Conservation (phyloP, 371 early-diverging fungal genomes). For the Mucor piriformis region DNA sequence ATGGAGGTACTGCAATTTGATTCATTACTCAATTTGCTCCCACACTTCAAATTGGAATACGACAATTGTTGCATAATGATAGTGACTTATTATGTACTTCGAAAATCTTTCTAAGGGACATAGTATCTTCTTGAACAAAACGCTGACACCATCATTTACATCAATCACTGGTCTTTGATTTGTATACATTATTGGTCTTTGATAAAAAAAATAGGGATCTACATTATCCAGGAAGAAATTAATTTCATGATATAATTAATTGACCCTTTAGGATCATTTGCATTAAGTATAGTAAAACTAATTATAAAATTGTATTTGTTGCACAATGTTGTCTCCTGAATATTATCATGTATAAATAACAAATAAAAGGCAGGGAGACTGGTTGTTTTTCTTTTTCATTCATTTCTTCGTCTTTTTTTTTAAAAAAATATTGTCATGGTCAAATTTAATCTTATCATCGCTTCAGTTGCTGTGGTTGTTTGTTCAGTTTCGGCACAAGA, state of each 20-base stretch:
- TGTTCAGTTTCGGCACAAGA: conserved; percentile 4
- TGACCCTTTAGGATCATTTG: background rate
- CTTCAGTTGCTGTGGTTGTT: conserved; percentile 1
- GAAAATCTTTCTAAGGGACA: too few species aligned
- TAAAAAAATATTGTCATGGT: conserved; percentile 13
- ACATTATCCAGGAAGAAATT: too few species aligned
- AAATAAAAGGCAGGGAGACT: background rate
- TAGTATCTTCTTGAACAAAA: too few species aligned
- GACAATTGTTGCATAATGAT: too few species aligned
- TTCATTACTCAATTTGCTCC: too few species aligned
- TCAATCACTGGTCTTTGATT: too few species aligned
- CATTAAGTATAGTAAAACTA: background rate
- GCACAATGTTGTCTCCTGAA: conserved; percentile 3
- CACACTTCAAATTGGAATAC: too few species aligned
- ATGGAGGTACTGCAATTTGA: too few species aligned
- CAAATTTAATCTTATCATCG: conserved; percentile 10
- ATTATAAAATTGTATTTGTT: background rate
- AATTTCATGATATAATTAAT: background rate
- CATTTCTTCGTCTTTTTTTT: background rate
- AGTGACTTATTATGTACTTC: too few species aligned
- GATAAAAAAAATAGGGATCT: too few species aligned
- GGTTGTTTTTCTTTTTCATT: background rate
- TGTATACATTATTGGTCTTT: too few species aligned
- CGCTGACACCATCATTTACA: too few species aligned
- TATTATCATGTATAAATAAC: background rate